Conservation (phyloP, 768 basidiomycete genomes). For the Lyophyllum shimeji region DNA sequence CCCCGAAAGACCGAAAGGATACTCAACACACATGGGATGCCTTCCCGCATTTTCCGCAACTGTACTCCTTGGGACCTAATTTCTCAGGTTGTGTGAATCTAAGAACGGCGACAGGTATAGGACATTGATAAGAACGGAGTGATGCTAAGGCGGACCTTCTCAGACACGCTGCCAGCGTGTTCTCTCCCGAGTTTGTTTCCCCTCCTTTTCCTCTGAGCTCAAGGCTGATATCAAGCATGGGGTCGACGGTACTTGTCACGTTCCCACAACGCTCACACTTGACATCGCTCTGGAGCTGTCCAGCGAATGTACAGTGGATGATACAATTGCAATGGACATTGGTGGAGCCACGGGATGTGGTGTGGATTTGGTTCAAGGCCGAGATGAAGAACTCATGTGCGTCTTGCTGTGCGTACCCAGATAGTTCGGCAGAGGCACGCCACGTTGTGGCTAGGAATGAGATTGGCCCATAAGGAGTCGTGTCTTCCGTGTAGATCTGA, state of each 20-base stretch:
- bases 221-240: constrained; percentile 88
- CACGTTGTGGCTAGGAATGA: constrained; percentile 84
- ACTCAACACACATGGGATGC: constrained; percentile 53
- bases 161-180: constrained; percentile 75
- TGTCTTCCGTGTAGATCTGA: constrained; percentile 58
- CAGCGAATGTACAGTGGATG: constrained; percentile 88
- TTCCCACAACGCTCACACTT: constrained; percentile 84
- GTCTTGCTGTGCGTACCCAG: constrained; percentile 94
- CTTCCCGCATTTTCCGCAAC: constrained; percentile 79
- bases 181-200: constrained; percentile 44
- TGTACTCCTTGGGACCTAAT: constrained; percentile 79
- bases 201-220: constrained; percentile 65
- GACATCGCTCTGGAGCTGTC: constrained; percentile 85
- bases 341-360: constrained; percentile 70
- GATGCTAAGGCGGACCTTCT: constrained; percentile 48
- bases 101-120: constrained; percentile 5
- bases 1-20: background rate
- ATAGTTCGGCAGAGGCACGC: constrained; percentile 76
- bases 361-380: constrained; percentile 85
- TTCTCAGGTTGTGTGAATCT: constrained; percentile 89
- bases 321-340: constrained; percentile 86
- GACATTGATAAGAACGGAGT: constrained; percentile 2
- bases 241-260: constrained; percentile 78
- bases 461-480: constrained; percentile 73
- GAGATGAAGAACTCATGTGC: constrained; percentile 88